phyloP scores from a whole-genome alignment of 2,329 filamentous ascomycete species.

The Rhinocladiella similis region DNA sequence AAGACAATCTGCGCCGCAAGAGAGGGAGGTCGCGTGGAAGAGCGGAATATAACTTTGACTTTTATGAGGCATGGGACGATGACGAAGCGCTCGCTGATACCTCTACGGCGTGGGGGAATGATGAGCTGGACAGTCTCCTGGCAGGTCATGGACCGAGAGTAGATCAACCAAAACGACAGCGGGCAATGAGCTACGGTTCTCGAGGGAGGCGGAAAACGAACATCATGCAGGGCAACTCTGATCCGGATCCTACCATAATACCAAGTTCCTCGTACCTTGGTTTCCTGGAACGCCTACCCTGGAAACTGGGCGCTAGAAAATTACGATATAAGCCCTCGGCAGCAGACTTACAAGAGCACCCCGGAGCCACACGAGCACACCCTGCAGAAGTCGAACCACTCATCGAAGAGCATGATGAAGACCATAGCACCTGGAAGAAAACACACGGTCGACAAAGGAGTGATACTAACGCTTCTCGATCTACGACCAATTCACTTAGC shows the following conservation, averaged over 20 bases:
- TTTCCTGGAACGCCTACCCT: slow-evolving; percentile 80
- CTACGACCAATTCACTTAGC: slow-evolving; percentile 81
- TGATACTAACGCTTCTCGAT: slow-evolving; percentile 74
- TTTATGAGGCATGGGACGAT: slow-evolving; percentile 95
- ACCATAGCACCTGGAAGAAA: slow-evolving; percentile 35
- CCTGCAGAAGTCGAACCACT: slow-evolving; percentile 68
- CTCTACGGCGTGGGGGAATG: slow-evolving; percentile 72
- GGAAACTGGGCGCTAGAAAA: slow-evolving; percentile 75
- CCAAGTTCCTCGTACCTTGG: slow-evolving; percentile 82
- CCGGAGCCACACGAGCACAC: slow-evolving; percentile 54
- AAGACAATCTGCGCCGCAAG: slow-evolving; percentile 71
- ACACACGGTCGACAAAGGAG: slow-evolving; percentile 65
- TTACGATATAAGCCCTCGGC: slow-evolving; percentile 87
- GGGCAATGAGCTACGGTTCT: slow-evolving; percentile 88
- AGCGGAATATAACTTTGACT: slow-evolving; percentile 88
- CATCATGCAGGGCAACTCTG: slow-evolving; percentile 57
- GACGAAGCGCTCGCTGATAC: slow-evolving; percentile 52
- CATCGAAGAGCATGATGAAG: slow-evolving; percentile 61
- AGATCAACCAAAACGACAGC: slow-evolving; percentile 67
- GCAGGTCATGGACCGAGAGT: slow-evolving; percentile 58
- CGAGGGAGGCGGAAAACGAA: slow-evolving; percentile 50
- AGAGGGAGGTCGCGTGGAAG: slow-evolving; percentile 61
- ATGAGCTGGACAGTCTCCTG: slow-evolving; percentile 82
- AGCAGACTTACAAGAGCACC: slow-evolving; percentile 86
- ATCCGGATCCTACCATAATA: slow-evolving; percentile 79